phyloP scores from a whole-genome alignment of 2,329 filamentous ascomycete species.

The Diaporthe sp. region DNA sequence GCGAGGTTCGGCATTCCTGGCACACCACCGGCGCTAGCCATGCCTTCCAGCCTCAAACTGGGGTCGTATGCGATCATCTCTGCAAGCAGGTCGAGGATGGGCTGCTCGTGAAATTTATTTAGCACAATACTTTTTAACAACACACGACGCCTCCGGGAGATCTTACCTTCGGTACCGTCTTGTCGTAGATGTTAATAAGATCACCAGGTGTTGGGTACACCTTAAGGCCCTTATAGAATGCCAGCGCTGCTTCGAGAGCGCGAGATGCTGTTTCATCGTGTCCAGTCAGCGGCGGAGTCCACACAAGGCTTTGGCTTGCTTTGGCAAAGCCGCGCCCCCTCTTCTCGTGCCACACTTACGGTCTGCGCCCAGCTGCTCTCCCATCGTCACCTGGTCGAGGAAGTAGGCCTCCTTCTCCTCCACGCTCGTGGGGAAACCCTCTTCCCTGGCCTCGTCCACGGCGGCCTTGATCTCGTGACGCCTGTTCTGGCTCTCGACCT shows the following conservation, averaged over 20 bases:
- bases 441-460: conserved; percentile 86
- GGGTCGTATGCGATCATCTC: conserved; percentile 98
- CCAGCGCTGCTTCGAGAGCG: conserved; percentile 85
- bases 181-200: conserved; percentile 96
- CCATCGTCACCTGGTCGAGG: conserved; percentile 92
- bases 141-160: background rate
- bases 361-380: conserved; percentile 85
- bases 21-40: conserved; percentile 47
- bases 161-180: conserved; percentile 92
- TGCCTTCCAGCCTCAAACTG: conserved; percentile 70
- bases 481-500: conserved; percentile 74
- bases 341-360: conserved; percentile 66
- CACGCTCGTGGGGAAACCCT: conserved; percentile 90
- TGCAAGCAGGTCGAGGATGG: conserved; percentile 93
- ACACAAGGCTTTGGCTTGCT: conserved; percentile 11
- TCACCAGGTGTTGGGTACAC: conserved; percentile 96
- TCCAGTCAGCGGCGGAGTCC: conserved; percentile 3
- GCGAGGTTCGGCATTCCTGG: conserved; percentile 40
- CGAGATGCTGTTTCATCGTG: conserved; percentile 67
- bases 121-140: conserved; percentile 41
- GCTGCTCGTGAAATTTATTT: conserved; percentile 59
- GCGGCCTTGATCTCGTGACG: conserved; percentile 79
- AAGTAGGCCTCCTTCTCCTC: conserved; percentile 98
- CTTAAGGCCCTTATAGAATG: conserved; percentile 99
- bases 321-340: conserved; percentile 5